phyloP scores from a whole-genome alignment of 257 asterid genomes.

The Phtheirospermum japonicum region DNA sequence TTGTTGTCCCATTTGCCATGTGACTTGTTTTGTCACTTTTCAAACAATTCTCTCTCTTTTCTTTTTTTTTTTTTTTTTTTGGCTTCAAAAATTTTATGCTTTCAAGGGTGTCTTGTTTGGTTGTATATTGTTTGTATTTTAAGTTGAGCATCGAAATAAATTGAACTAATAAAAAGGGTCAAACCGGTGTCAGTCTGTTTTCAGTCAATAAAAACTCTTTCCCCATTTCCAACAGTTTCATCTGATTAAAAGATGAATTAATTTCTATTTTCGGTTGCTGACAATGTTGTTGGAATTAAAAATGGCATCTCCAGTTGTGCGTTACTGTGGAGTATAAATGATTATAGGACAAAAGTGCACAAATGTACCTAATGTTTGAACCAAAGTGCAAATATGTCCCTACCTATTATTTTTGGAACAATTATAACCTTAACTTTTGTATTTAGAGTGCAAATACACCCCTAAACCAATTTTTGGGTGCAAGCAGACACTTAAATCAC shows the following conservation, averaged over 20 bases:
- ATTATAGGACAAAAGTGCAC: no score
- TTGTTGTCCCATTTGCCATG: slow-evolving; percentile 46
- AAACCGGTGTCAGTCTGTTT: slow-evolving; percentile 13
- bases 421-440: no score
- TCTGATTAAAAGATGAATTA: neutral
- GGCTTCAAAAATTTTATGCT: slow-evolving; percentile 31
- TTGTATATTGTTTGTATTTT: slow-evolving; percentile 18
- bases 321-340: no score
- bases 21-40: slow-evolving; percentile 47
- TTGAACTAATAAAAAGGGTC: slow-evolving; percentile 17
- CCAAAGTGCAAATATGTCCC: no score
- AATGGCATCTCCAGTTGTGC: no score
- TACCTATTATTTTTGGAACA: no score
- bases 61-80: slow-evolving; percentile 34
- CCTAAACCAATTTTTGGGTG: no score
- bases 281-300: neutral
- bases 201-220: neutral
- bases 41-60: slow-evolving; percentile 29
- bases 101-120: slow-evolving; percentile 25
- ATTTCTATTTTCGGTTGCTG: no score
- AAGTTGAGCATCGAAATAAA: slow-evolving; percentile 20
- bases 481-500: no score
- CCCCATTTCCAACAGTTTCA: neutral
- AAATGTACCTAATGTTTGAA: no score
- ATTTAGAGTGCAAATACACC: no score